Evolutionary conservation across 257 asterid genomes (phyloP).

Genomic region (Solanum medicagineum): DNA sequence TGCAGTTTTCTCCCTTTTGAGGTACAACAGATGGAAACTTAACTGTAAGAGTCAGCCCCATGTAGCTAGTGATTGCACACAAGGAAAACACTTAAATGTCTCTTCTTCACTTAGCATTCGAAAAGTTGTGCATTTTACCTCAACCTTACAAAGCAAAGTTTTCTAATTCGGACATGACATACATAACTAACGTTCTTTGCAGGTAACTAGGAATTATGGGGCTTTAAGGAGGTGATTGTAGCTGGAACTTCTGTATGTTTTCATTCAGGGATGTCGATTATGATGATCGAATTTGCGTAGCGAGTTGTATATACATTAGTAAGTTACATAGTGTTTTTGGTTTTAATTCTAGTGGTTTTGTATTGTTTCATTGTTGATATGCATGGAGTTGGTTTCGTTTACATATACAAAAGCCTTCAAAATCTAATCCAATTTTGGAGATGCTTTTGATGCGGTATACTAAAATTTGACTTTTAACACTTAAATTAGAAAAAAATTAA

Average conservation of each 20-base stretch:
- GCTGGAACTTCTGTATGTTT: background rate
- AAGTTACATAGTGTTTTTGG: background rate
- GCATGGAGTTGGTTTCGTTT: background rate
- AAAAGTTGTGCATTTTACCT: background rate
- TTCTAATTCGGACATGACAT: background rate
- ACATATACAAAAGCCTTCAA: background rate
- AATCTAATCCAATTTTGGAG: background rate
- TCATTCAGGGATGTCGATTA: background rate
- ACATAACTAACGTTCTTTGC: background rate
- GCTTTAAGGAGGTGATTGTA: background rate
- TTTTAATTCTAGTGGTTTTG: background rate
- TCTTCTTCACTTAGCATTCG: background rate
- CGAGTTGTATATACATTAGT: background rate
- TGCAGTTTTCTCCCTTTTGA: background rate
- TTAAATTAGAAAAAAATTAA: background rate
- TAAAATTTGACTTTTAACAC: too few species aligned
- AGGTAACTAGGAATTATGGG: background rate
- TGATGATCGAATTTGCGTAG: background rate
- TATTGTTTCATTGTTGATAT: background rate
- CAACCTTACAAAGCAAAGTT: background rate
- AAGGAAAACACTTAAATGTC: background rate
- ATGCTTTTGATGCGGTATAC: background rate
- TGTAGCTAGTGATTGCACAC: too few species aligned
- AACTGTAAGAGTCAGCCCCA: background rate
- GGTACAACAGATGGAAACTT: background rate